phyloP scores from a whole-genome alignment of 2,329 filamentous ascomycete genomes.

The Fusarium compactum region DNA sequence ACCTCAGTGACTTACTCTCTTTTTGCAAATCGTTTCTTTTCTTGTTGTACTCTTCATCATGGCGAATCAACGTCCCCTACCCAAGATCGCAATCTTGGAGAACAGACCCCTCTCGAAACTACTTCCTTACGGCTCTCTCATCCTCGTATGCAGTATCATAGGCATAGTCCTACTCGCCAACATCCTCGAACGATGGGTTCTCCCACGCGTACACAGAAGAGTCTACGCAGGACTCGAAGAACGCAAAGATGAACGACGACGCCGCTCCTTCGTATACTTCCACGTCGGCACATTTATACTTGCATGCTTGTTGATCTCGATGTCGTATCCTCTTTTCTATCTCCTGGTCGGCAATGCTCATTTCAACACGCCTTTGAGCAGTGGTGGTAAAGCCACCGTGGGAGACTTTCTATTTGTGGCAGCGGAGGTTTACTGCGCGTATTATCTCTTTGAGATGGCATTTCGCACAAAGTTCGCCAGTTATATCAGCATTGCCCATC shows the following conservation, averaged over 20 bases:
- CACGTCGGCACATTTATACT: slow-evolving; percentile 19
- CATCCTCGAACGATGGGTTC: slow-evolving; percentile 20
- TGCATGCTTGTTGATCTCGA: not conserved
- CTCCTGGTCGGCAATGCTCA: slow-evolving; percentile 10
- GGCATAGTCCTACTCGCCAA: slow-evolving; percentile 15
- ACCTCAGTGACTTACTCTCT: not conserved
- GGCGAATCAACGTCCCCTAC: not conserved
- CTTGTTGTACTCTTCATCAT: not conserved
- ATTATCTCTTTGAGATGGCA: slow-evolving; percentile 22
- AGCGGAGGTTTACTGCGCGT: slow-evolving; percentile 12
- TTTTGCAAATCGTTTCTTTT: not conserved
- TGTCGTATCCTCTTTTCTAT: not conserved
- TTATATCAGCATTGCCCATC: slow-evolving; percentile 18
- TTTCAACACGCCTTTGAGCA: not conserved
- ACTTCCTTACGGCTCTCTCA: slow-evolving; percentile 15
- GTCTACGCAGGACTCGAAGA: slow-evolving; percentile 1
- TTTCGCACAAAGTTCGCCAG: slow-evolving; percentile 25
- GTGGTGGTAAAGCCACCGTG: not conserved
- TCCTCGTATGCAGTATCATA: slow-evolving; percentile 6
- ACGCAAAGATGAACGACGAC: slow-evolving; percentile 12
- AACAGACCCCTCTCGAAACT: slow-evolving; percentile 14
- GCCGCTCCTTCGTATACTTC: slow-evolving; percentile 20
- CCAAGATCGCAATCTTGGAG: slow-evolving; percentile 7
- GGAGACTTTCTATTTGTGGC: slow-evolving; percentile 8
- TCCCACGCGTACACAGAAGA: not conserved